phyloP scores from a whole-genome alignment of 768 basidiomycete species.

The Udeniomyces megalosporus region DNA sequence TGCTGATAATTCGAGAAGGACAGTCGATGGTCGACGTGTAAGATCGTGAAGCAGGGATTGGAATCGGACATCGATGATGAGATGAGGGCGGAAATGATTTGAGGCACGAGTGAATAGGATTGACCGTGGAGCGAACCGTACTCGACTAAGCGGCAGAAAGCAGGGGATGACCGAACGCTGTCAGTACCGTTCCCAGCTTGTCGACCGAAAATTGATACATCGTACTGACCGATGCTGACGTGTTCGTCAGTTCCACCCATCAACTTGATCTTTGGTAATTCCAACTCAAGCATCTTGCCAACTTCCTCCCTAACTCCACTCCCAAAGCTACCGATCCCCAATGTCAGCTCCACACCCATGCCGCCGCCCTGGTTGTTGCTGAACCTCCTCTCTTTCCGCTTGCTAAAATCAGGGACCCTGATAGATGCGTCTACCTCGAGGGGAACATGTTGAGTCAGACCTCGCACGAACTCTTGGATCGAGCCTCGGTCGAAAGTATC shows the following conservation, averaged over 20 bases:
- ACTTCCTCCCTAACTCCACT: neutral
- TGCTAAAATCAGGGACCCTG: neutral
- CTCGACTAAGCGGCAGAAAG: constrained; percentile 14
- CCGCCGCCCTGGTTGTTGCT: neutral
- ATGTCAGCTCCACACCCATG: neutral
- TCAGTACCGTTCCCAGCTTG: too few species aligned
- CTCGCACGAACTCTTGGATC: neutral
- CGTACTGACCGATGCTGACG: neutral
- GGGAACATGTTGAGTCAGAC: neutral
- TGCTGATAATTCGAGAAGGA: constrained; percentile 18
- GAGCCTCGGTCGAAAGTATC: neutral
- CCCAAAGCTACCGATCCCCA: neutral
- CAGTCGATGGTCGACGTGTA: neutral
- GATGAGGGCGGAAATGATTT: constrained; percentile 12
- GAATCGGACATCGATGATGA: neutral
- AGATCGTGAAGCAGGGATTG: neutral
- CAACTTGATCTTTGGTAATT: neutral
- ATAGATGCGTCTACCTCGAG: neutral
- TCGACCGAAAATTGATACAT: too few species aligned
- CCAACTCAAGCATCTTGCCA: neutral
- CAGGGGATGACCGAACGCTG: neutral
- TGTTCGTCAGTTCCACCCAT: too few species aligned
- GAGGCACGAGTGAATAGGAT: neutral
- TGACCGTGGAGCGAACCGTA: constrained; percentile 18
- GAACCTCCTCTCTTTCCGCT: neutral